Evolutionary conservation across 176 grass and related monocot genomes (phyloP).

Genomic region (Juncus effusus): DNA sequence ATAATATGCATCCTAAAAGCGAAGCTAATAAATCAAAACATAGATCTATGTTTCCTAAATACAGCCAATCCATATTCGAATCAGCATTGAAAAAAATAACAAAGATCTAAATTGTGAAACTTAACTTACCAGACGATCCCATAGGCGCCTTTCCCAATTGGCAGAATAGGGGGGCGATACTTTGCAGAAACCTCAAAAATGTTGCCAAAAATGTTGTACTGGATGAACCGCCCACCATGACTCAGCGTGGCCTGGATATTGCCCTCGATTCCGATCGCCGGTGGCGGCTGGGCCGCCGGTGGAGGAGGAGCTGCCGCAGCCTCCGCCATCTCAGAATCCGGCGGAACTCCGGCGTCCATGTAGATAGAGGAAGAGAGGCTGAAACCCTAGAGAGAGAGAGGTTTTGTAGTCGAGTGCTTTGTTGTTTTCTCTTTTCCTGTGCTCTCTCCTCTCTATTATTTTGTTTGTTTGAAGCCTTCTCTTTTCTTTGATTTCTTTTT

Average conservation of each 20-base stretch:
- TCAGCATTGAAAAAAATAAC: no score
- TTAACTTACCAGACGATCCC: slow-evolving; percentile 81
- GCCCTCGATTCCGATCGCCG: slow-evolving; percentile 36
- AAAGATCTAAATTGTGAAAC: background rate
- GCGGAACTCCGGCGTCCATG: slow-evolving; percentile 58
- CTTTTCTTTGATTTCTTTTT: no score
- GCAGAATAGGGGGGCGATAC: slow-evolving; percentile 90
- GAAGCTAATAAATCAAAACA: no score
- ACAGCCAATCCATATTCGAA: no score
- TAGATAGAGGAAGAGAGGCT: background rate
- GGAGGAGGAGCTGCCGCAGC: slow-evolving; percentile 21
- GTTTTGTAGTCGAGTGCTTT: no score
- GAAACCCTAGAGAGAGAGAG: slow-evolving; percentile 27
- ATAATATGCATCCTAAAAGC: background rate
- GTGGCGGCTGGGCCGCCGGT: background rate
- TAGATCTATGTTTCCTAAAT: no score
- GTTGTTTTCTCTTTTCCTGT: background rate
- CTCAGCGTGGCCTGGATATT: slow-evolving; percentile 88
- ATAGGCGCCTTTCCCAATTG: slow-evolving; percentile 98
- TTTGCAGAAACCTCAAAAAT: slow-evolving; percentile 87
- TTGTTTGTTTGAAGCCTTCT: no score
- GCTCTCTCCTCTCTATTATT: background rate
- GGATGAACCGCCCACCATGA: slow-evolving; percentile 84
- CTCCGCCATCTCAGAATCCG: slow-evolving; percentile 78
- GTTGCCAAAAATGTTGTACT: slow-evolving; percentile 99